Evolutionary conservation across 768 basidiomycete genomes (phyloP), one percentile per base, ranked within the genome.

Genomic region (Xanthoconium purpureum): DNA sequence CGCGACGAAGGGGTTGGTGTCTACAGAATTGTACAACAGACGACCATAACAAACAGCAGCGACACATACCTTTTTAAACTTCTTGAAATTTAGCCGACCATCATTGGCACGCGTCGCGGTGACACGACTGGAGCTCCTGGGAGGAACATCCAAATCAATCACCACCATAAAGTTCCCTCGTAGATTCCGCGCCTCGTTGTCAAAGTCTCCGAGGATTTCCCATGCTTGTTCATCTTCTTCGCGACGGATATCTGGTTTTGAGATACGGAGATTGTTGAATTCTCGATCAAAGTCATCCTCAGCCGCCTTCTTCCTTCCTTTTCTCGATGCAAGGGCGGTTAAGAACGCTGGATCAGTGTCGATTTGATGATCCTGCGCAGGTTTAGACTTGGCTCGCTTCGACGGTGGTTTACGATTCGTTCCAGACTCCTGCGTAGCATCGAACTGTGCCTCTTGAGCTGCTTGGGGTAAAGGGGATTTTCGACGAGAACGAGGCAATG

Each of bases 161-260:
- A 90, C 80, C 3, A 88, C 81, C 89, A 91, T 90, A 59, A 91
- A 91, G 65, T 91, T 91, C 0, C 89, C 89, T 44, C 85, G 69
- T 37, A 91, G 40, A 54, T 79, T 79, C 5, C 69, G 71, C 48
- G 87, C 81, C 55, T 87, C 82, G 8, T 7, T 42, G 24, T 81
- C 85, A 66, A 89, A 87, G 38, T 85, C 83, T 28, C 81, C 85
- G 42, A 89, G 64, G 13, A 85, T 67, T 3, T 74, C 77, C 85
- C 85, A 88, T 45, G 80, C 77, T 42, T 79, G 71, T 44, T 80
- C 80, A 33, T 72, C 73, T 18, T 83, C 79, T 29, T 78, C 77
- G 4, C 65, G 70, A 53, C 72, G 73, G 49, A 84, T 59, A 48
- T 83, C 82, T 3, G 88, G 85, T 63, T 83, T 86, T 7, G 84